These are phyloP conservation scores for Diaporthe vaccinii DNA, from an alignment of 2,329 filamentous ascomycete species.

Conservation along the genomic window DNA sequence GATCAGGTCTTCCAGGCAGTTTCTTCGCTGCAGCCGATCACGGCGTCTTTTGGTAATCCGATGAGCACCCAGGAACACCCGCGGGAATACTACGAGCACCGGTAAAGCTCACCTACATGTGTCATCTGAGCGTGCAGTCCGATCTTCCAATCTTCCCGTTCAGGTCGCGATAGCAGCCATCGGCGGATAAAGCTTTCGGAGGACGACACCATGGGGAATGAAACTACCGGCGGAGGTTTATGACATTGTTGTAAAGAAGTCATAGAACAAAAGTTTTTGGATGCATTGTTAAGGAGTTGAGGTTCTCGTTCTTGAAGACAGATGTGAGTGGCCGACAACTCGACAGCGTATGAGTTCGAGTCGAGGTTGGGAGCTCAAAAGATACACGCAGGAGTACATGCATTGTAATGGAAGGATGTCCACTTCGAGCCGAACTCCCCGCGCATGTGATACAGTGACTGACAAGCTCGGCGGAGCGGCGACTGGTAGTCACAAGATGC, in stretches of 20 bases:
- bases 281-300: slow-evolving; percentile 27
- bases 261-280: slow-evolving; percentile 19
- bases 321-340: slow-evolving; percentile 1
- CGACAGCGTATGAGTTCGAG: neutral
- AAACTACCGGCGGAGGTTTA: neutral
- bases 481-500: neutral
- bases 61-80: slow-evolving; percentile 33
- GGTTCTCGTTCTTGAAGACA: slow-evolving; percentile 11
- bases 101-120: slow-evolving; percentile 3
- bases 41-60: slow-evolving; percentile 38
- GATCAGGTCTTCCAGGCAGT: slow-evolving; percentile 41
- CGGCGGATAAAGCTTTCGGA: neutral
- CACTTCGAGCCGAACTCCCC: neutral
- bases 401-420: slow-evolving; percentile 29
- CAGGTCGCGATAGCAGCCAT: too few species aligned
- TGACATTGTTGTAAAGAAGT: neutral
- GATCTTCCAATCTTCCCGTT: neutral
- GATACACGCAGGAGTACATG: slow-evolving; percentile 17
- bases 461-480: slow-evolving; percentile 1
- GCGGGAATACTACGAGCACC: slow-evolving; percentile 16
- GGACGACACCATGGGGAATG: neutral
- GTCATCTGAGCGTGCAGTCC: neutral
- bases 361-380: neutral
- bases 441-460: neutral
- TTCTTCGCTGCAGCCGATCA: slow-evolving; percentile 41